Evolutionary conservation across 2,329 filamentous ascomycete genomes (phyloP).

Genomic region (Aotearoamyces nothofagi): DNA sequence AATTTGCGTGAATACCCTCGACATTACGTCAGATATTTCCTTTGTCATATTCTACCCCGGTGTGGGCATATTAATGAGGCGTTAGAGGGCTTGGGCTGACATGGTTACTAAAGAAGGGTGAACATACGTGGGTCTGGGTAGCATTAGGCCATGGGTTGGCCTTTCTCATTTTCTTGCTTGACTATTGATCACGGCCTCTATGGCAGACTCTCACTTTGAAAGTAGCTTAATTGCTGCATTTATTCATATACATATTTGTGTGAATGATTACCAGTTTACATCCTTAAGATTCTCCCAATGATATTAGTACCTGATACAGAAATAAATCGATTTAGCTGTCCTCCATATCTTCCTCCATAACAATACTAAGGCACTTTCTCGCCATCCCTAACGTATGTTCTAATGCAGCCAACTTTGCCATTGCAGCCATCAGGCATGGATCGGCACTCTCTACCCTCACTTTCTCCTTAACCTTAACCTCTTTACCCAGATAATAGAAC

Average conservation of each 20-base stretch:
- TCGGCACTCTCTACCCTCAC: conserved; percentile 71
- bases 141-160: too few relatives aligned
- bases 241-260: too few relatives aligned
- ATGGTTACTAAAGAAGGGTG: not conserved
- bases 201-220: too few relatives aligned
- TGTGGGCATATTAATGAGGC: not conserved
- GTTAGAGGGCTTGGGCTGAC: not conserved
- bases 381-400: conserved; percentile 57
- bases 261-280: too few relatives aligned
- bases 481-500: conserved; percentile 49
- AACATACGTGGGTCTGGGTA: not conserved
- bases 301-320: too few relatives aligned
- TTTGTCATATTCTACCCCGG: not conserved
- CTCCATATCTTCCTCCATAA: conserved; percentile 49
- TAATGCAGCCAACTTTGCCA: conserved; percentile 69
- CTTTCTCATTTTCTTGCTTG: too few relatives aligned
- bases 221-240: too few relatives aligned
- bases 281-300: too few relatives aligned
- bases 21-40: not conserved
- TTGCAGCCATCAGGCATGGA: conserved; percentile 68
- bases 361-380: conserved; percentile 55
- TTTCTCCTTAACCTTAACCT: conserved; percentile 82
- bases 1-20: not conserved
- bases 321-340: too few relatives aligned
- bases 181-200: too few relatives aligned